Base-by-base conservation (phyloP, 495 filamentous ascomycete species). In the Penicillium cosmopolitanum region DNA sequence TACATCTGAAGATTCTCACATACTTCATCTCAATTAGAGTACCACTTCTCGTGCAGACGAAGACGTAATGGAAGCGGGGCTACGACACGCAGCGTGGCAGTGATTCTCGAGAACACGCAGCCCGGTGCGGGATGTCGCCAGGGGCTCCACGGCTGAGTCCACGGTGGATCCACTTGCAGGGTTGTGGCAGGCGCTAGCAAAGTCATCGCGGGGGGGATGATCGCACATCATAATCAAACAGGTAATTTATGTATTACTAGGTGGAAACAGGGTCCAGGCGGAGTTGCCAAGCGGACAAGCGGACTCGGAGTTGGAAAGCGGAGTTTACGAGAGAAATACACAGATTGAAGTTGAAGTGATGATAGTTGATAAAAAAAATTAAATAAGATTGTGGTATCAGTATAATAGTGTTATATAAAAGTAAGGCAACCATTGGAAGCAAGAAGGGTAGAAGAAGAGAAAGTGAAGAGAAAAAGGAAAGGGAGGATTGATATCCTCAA, bases 201-300 rank as follows among this genome's bases (percentile, higher is more conserved):
- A 53, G 33, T 40, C 53, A 57, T 66, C 63, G 64, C 62, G 67
- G 62, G 67, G 67, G 67, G 61, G 36, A 67, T 53, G 55, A 63
- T 60, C 55, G 67, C 67, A 65, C 62, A 70, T 68, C 67, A 60
- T 60, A 70, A 70, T 70, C 55, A 66, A 65, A 67, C 50, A n/a
- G 48, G 56, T 55, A 57, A 10, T 57, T 58, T 56, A 56, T 57
- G 61, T 61, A 57, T 58, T 34, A 13, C n/a, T 34, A 13, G 16
- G 51, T 31, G 31, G 34, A 31, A 13, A n/a, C 19, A 48, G 28
- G 31, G 19, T 51, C 21, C 46, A 40, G 55, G 25, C 13, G 16
- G 19, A 36, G 4, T 38, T 7, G 42, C 25, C 8, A 28, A 35
- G 21, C 31, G 2, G 13, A 18, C 34, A 36, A 1, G 19, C 19